Evolutionary conservation across 352 stramenopile species (phyloP), one percentile per base, ranked within the genome.

Genomic region (Phytophthora megakarya): DNA sequence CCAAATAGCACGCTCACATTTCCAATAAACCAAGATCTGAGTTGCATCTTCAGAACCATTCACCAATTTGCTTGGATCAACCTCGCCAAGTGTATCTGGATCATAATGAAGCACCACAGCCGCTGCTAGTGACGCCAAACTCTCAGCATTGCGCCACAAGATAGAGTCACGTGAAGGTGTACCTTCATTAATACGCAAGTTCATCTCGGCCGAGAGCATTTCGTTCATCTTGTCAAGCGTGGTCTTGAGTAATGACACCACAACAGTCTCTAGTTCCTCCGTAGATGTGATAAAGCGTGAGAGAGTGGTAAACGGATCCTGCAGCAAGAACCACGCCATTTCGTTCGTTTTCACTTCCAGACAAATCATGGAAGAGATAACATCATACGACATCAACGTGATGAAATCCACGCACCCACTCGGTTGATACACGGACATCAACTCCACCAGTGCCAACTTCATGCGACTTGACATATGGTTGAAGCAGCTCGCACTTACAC

Each of bases 51-150:
- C 70, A 21, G 23, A 51, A 23, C 39, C 9, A 60, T 25, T 61
- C 42, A 48, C 55, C 25, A 75, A 49, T 3, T 57, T 65, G 13
- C 71, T 74, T 19, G 78, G 83, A 52, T 84, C 84, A 22, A 89
- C 66, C n/a, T 59, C 52, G 16, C 84, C 80, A 0, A 91, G 66
- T 8, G 82, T 88, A 54, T 92, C 82, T 2, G 86, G 86, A 45
- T 95, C 84, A 46, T 93, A 95, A 49, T 95, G 86, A 19, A 95
- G 69, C 8, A 92, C 86, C n/a, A 93, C 82, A 25, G 84, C 80
- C 38, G 86, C 78, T 6, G 73, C 76, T 19, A 95, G 65, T 0
- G 80, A 92, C 32, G 82, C 84, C 15, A 95, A 51, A 50, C 83
- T 92, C 45, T 95, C 86, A 3, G 84, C 80, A 47, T 95, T 95